Evolutionary conservation across 2,329 filamentous ascomycete species (phyloP).

Genomic region (Emydomyces testavorans): DNA sequence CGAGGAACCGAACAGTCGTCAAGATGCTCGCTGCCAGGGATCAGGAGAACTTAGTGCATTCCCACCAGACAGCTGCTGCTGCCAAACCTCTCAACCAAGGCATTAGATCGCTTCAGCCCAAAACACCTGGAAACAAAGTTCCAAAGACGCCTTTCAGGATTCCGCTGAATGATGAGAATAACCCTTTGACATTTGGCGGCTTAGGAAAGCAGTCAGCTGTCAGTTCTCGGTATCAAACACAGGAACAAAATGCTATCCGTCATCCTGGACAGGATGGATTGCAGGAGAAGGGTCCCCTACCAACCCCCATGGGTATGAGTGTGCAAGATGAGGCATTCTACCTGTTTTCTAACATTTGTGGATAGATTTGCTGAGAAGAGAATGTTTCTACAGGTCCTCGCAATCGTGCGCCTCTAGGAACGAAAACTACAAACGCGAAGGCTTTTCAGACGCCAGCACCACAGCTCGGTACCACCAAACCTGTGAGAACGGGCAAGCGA

Average conservation of each 20-base stretch:
- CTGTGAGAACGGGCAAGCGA: constrained; percentile 52
- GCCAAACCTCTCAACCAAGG: constrained; percentile 62
- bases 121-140: constrained; percentile 64
- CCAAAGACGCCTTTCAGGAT: constrained; percentile 75
- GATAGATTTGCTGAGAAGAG: neutral
- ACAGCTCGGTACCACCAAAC: constrained; percentile 47
- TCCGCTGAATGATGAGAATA: constrained; percentile 76
- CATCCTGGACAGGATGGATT: constrained; percentile 42
- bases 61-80: constrained; percentile 57
- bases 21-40: constrained; percentile 69
- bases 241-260: constrained; percentile 45
- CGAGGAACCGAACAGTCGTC: neutral
- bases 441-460: constrained; percentile 56
- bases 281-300: constrained; percentile 52
- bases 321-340: neutral
- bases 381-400: constrained; percentile 43
- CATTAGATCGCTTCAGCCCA: constrained; percentile 51
- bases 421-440: constrained; percentile 96
- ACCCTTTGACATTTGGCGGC: constrained; percentile 44
- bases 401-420: constrained; percentile 69
- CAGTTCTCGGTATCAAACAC: constrained; percentile 32
- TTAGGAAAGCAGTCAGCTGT: constrained; percentile 32
- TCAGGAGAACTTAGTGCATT: constrained; percentile 77
- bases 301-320: constrained; percentile 63
- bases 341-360: constrained; percentile 25